Percentiles rank a stretch among this genome's conserved stretches.
These are phyloP conservation scores for Solanum arcanum DNA, from an alignment of 257 asterid species.

Conservation along the genomic window DNA sequence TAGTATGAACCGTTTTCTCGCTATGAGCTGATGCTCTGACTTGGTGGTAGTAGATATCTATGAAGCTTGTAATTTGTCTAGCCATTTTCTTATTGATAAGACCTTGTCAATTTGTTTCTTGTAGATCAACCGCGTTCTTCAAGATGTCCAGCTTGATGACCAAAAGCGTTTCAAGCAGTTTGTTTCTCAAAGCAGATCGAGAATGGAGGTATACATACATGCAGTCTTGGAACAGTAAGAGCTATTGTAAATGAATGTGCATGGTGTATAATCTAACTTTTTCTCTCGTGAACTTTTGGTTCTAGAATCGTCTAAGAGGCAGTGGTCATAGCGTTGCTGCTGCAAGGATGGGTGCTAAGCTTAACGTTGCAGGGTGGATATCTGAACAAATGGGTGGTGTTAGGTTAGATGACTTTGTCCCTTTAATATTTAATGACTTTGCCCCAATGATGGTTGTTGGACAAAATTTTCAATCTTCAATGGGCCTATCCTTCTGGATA, in stretches of 20 bases:
- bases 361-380: conserved; percentile 90
- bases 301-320: conserved; percentile 94
- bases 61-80: not conserved
- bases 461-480: not conserved
- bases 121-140: conserved; percentile 77
- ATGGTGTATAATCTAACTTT: not conserved
- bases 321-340: conserved; percentile 97
- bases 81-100: not conserved
- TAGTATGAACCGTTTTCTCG: not conserved
- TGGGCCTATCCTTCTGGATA: not conserved
- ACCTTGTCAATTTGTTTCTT: conserved; percentile 7
- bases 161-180: conserved; percentile 96
- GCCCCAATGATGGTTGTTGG: not conserved
- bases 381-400: conserved; percentile 98
- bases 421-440: not conserved
- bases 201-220: conserved; percentile 73
- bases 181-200: conserved; percentile 94
- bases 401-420: conserved; percentile 37
- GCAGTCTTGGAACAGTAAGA: not conserved
- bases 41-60: not conserved
- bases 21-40: not conserved
- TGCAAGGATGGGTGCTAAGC: conserved; percentile 96
- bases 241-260: not conserved
- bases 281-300: conserved; percentile 3
- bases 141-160: conserved; percentile 89